These are phyloP conservation scores for Fusarium tjaetaba DNA, from an alignment of 2,329 filamentous ascomycete species.

Conservation along the genomic window DNA sequence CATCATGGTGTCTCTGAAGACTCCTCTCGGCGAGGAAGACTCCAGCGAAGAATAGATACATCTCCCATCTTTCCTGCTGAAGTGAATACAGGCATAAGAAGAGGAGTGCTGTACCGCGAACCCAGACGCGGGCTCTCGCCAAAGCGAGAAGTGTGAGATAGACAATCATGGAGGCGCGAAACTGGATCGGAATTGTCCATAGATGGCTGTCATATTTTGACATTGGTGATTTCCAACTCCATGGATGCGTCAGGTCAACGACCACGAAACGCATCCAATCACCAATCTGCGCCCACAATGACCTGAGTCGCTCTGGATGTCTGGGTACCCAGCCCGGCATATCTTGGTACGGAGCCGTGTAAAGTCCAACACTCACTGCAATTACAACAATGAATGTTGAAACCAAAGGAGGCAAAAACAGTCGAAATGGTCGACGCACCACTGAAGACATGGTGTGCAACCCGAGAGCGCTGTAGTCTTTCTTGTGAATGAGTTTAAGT, in stretches of 20 bases:
- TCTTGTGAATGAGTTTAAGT: neutral
- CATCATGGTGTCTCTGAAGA: fast-evolving
- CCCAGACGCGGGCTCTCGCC: neutral
- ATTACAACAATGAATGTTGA: neutral
- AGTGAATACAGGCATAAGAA: neutral
- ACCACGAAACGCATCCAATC: neutral
- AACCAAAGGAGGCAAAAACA: neutral
- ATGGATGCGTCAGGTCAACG: neutral
- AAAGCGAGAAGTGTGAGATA: neutral
- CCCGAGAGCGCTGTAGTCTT: neutral
- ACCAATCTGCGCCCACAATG: neutral
- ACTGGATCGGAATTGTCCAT: neutral
- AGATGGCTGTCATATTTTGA: neutral
- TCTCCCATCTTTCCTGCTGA: neutral
- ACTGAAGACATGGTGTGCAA: neutral
- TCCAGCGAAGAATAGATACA: neutral
- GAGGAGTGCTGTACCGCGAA: neutral
- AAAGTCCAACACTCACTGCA: fast-evolving
- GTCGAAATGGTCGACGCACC: neutral
- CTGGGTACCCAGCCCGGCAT: neutral
- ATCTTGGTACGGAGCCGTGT: neutral
- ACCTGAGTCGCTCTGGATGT: neutral
- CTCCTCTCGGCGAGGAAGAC: neutral
- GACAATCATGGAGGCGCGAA: neutral
- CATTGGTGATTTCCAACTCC: neutral